Evolutionary conservation across 441 rosid genomes (phyloP).

Genomic region (Erodium chrysanthum): DNA sequence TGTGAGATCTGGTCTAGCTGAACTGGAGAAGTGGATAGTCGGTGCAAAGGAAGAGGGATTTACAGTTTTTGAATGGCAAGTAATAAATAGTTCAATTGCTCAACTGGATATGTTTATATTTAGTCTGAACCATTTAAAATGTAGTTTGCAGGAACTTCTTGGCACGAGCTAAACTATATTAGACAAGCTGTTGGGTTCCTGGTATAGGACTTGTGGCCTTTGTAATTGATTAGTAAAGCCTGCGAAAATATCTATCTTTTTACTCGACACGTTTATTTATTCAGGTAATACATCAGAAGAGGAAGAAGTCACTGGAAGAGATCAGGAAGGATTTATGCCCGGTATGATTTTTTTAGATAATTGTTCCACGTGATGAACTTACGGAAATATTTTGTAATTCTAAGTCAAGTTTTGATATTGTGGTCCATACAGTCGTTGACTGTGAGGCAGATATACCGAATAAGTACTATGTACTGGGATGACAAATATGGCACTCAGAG

Average conservation of each 20-base stretch:
- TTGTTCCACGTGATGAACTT: background rate
- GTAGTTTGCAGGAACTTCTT: conserved; percentile 93
- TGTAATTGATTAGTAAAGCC: background rate
- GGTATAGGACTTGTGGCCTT: conserved; percentile 33
- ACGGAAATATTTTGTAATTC: background rate
- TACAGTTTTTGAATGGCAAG: conserved; percentile 4
- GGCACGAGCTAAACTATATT: conserved; percentile 92
- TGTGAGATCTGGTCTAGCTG: conserved; percentile 91
- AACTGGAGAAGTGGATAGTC: conserved; percentile 89
- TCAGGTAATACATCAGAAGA: conserved; percentile 95
- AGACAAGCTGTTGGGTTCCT: conserved; percentile 99
- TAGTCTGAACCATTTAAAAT: conserved; percentile 27
- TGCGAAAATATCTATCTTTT: background rate
- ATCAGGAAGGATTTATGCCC: conserved; percentile 90
- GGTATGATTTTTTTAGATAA: conserved; percentile 24
- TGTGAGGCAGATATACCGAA: background rate
- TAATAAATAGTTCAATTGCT: background rate
- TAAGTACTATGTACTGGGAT: conserved; percentile 8
- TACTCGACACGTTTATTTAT: conserved; percentile 16
- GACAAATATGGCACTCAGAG: conserved; percentile 5
- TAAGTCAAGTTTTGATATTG: background rate
- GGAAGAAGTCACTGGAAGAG: conserved; percentile 81
- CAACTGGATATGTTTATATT: conserved; percentile 11
- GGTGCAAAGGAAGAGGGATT: conserved; percentile 72
- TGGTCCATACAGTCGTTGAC: background rate